phyloP scores from a whole-genome alignment of 352 stramenopile genomes.

The Phytophthora kernoviae region DNA sequence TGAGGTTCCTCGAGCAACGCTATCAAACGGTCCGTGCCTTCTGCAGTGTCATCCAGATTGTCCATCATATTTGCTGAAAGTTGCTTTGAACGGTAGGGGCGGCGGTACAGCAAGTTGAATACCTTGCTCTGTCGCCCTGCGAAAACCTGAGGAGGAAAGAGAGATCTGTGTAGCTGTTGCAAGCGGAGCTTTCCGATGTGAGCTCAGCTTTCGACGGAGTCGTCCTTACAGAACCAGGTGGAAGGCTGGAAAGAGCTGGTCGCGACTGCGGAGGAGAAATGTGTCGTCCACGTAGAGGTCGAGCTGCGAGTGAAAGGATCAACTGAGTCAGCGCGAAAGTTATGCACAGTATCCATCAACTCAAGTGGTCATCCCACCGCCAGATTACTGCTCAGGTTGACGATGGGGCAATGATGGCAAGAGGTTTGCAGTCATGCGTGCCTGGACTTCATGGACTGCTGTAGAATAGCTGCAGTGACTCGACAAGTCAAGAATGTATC shows the following conservation, averaged over 20 bases:
- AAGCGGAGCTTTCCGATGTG: conserved; percentile 10
- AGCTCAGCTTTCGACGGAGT: conserved; percentile 6
- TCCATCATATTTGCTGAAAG: conserved; percentile 1
- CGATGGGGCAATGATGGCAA: background rate
- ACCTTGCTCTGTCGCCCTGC: conserved; percentile 1
- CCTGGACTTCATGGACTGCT: too few relatives aligned
- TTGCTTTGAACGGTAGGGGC: conserved; percentile 4
- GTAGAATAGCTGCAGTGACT: too few relatives aligned
- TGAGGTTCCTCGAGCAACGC: conserved; percentile 17
- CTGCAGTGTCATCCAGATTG: background rate
- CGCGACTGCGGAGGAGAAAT: conserved; percentile 7
- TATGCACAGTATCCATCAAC: background rate
- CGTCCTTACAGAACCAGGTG: conserved; percentile 3
- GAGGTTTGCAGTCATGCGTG: too few relatives aligned
- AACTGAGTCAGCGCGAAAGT: conserved; percentile 1
- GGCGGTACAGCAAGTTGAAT: conserved; percentile 1
- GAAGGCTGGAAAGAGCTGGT: conserved; percentile 3
- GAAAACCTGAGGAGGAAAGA: conserved; percentile 1
- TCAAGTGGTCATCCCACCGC: background rate
- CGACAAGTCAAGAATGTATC: too few relatives aligned
- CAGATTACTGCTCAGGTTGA: conserved; percentile 9
- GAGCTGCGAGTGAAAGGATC: background rate
- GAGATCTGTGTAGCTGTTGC: background rate
- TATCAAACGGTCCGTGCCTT: conserved; percentile 6
- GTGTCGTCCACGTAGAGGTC: background rate